These are phyloP conservation scores for Colletotrichum cereale DNA, from an alignment of 2,329 filamentous ascomycete species.

Conservation along the genomic window DNA sequence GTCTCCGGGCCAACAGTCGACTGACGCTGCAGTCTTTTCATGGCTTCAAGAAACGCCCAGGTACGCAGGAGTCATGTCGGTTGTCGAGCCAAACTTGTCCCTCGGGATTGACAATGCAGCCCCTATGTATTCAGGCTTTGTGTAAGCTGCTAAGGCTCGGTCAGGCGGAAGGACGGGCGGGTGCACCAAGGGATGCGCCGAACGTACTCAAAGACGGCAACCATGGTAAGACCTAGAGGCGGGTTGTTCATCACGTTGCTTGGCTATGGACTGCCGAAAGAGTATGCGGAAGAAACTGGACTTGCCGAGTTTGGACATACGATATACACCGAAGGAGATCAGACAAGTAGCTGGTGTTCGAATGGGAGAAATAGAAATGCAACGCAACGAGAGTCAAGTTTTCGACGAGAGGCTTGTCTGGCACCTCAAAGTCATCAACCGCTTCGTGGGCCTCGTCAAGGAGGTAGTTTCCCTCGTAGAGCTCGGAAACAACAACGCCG, in stretches of 20 bases:
- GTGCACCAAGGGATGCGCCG: too few relatives aligned
- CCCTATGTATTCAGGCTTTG: slow-evolving; percentile 25
- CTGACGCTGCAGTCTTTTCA: slow-evolving; percentile 47
- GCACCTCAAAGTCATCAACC: too few relatives aligned
- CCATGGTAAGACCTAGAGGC: neutral
- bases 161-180: neutral
- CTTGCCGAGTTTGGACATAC: too few relatives aligned
- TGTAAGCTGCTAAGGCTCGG: neutral
- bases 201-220: neutral
- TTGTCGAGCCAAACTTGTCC: slow-evolving; percentile 16
- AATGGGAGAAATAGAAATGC: too few relatives aligned
- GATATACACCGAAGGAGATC: too few relatives aligned
- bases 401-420: too few relatives aligned
- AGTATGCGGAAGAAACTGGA: too few relatives aligned
- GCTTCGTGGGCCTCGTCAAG: too few relatives aligned
- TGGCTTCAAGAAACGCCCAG: slow-evolving; percentile 46
- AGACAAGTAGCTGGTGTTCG: too few relatives aligned
- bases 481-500: neutral
- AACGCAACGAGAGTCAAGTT: too few relatives aligned
- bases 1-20: slow-evolving; percentile 49
- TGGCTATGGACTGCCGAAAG: neutral
- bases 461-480: neutral
- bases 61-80: slow-evolving; percentile 44
- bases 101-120: slow-evolving; percentile 45
- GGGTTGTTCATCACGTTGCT: too few relatives aligned